phyloP scores from a whole-genome alignment of 2,329 filamentous ascomycete genomes.

The Hypoxylon sp. region DNA sequence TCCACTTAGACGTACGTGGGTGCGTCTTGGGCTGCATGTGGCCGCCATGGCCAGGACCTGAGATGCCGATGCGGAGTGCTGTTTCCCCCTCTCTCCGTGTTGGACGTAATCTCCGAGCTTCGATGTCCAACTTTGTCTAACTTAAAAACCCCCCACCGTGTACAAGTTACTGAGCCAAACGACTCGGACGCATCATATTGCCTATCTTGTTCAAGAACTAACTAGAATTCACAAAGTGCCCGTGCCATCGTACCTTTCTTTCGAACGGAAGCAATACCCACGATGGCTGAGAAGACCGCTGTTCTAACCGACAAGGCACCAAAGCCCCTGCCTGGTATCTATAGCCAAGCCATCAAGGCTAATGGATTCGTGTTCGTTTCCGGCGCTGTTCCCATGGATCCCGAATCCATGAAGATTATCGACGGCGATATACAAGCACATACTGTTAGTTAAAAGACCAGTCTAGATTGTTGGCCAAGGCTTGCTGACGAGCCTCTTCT shows the following conservation, averaged over 20 bases:
- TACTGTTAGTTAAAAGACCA: slow-evolving; percentile 61
- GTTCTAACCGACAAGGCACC: slow-evolving; percentile 60
- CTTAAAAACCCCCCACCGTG: neutral
- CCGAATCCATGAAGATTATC: slow-evolving; percentile 69
- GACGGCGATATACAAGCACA: slow-evolving; percentile 76
- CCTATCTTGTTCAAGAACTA: slow-evolving; percentile 2
- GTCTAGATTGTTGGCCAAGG: neutral
- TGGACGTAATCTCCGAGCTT: neutral
- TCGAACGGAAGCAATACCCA: slow-evolving; percentile 14
- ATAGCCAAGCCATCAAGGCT: slow-evolving; percentile 74
- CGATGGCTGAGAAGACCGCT: slow-evolving; percentile 56
- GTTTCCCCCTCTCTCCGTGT: neutral
- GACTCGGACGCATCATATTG: neutral
- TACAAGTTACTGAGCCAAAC: neutral
- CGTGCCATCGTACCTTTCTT: neutral
- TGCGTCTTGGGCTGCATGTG: slow-evolving; percentile 1
- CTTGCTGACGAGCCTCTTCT: slow-evolving; percentile 16
- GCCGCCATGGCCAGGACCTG: neutral
- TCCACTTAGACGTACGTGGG: slow-evolving; percentile 8
- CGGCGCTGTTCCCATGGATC: slow-evolving; percentile 78
- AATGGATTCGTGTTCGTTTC: slow-evolving; percentile 79
- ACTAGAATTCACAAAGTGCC: neutral
- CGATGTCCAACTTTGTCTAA: neutral
- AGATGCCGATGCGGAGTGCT: slow-evolving; percentile 15
- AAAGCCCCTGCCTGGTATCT: slow-evolving; percentile 59